These are phyloP conservation scores for Boletus subluridellus DNA, from an alignment of 1,284 basidiomycete species.

Conservation along the genomic window DNA sequence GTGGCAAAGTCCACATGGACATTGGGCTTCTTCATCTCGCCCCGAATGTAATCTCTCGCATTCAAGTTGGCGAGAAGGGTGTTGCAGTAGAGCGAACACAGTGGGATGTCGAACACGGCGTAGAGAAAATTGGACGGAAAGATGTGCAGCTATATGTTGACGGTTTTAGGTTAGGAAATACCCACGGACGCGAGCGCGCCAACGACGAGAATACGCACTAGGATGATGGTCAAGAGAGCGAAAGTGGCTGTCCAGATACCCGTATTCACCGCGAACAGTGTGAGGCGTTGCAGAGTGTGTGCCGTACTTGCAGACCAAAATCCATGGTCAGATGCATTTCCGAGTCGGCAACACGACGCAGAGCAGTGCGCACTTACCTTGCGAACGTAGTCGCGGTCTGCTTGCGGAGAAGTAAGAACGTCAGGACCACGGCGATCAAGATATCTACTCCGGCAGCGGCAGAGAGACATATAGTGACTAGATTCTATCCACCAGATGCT, in stretches of 20 bases:
- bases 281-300: constrained; percentile 14
- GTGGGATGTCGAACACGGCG: constrained; percentile 8
- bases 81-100: constrained; percentile 16
- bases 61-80: constrained; percentile 22
- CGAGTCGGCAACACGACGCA: too few relatives aligned
- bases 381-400: background rate
- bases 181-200: too few relatives aligned
- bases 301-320: constrained; percentile 2
- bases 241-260: constrained; percentile 18
- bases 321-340: too few relatives aligned
- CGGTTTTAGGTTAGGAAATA: background rate
- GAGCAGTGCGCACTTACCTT: background rate
- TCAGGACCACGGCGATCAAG: too few relatives aligned
- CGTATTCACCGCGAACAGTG: constrained; percentile 14
- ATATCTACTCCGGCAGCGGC: too few relatives aligned
- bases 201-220: constrained; percentile 5
- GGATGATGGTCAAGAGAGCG: constrained; percentile 11
- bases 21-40: background rate
- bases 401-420: too few relatives aligned
- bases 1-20: too few relatives aligned
- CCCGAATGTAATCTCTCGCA: constrained; percentile 7
- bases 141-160: background rate
- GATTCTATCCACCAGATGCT: too few relatives aligned
- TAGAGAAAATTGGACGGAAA: background rate
- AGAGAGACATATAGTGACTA: too few relatives aligned